Evolutionary conservation across 164 flowering plant species (phyloP), one percentile per base, ranked within the genome.

Genomic region (Litsea cubeba): DNA sequence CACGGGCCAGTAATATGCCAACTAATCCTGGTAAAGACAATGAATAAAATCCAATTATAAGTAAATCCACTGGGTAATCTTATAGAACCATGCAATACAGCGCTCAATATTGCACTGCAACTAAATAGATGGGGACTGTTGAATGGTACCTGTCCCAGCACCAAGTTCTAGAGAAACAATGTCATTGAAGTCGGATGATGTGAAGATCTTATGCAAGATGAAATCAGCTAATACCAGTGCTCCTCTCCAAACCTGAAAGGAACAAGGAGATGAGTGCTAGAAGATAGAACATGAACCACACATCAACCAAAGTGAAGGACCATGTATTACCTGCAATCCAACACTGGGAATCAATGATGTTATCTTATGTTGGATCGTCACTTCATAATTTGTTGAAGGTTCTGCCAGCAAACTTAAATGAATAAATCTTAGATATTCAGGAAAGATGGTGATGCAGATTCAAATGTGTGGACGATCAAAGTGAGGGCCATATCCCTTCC

Each of bases 241-340:
- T 50, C 97, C 97, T 78, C 79, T 88, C 99, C 99, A 95, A 3
- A 95, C 92, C 98, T 92, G 78, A 54, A 54, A 54, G n/a, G 65
- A 54, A 28, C 14, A 10, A 54, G 62, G 63, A 65, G 30, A 58
- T 60, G 18, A 74, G 10, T 22, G 12, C 40, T 12, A 18, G 54
- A 58, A 18, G 26, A 26, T 20, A 23, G 15, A 62, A 51, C 30
- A 60, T 10, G 63, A 60, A 24, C 57, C 11, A 68, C 66, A 2
- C 30, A 62, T 22, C 71, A 50, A 69, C 49, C 57, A 67, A 23
- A 22, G 22, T 3, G 1, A 26, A 46, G 71, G 70, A 50, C 49
- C 26, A 77, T 32, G 50, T 12, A 73, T 78, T 70, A 95, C 98
- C 95, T 95, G 98, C 82, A 92, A 82, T 58, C 99, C 99, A 62